These are phyloP conservation scores for Berberis thunbergii DNA, from an alignment of 164 flowering plant genomes.

Conservation along the genomic window DNA sequence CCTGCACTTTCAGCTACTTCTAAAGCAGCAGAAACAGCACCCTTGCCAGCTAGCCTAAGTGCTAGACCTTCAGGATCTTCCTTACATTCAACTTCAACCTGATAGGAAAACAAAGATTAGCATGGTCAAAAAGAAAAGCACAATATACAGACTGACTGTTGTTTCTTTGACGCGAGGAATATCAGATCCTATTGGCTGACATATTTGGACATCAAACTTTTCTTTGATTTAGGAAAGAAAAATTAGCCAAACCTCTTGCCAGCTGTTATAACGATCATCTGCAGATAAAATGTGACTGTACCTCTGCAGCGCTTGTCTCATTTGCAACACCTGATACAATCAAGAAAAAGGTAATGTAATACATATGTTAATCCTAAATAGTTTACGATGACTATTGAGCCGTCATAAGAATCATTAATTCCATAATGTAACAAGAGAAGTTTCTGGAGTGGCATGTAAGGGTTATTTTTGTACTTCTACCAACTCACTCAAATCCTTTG, in stretches of 20 bases:
- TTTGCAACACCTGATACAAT: constrained; percentile 55
- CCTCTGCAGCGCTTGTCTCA: constrained; percentile 74
- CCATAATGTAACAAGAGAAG: no score
- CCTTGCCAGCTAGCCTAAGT: constrained; percentile 91
- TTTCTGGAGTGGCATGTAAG: no score
- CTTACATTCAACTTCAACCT: constrained; percentile 93
- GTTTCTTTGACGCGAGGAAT: background rate
- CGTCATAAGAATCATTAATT: no score
- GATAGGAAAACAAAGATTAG: constrained; percentile 5
- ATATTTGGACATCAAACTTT: background rate
- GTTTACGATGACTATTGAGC: no score
- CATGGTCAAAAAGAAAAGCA: background rate
- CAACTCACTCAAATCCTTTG: no score
- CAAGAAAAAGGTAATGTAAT: constrained; percentile 11
- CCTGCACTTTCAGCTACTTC: constrained; percentile 98
- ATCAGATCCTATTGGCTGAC: background rate
- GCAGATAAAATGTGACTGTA: constrained; percentile 82
- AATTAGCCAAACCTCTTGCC: constrained; percentile 74
- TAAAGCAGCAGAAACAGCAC: constrained; percentile 96
- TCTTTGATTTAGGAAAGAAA: background rate
- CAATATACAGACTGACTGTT: background rate
- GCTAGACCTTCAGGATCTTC: constrained; percentile 98
- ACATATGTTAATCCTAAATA: background rate
- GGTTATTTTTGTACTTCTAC: no score
- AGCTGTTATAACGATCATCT: constrained; percentile 78